Evolutionary conservation across 148 eudicot genomes (phyloP), one percentile per base, ranked within the genome.

Genomic region (Nepenthes gracilis): DNA sequence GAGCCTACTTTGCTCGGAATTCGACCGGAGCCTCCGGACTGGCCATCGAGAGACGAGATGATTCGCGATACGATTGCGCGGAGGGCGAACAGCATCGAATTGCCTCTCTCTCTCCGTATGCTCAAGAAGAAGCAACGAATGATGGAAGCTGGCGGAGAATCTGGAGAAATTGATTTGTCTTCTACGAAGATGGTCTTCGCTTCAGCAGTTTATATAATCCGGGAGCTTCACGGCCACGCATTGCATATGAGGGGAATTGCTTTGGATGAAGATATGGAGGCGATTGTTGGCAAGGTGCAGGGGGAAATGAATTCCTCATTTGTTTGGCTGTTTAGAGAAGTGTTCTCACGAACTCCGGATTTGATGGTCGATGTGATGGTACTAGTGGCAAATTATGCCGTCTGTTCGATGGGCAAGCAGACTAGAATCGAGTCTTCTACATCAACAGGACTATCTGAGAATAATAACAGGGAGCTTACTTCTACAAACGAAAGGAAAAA

Each of bases 41-140:
- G 96, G 96, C 84, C 88, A 0, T 91, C 81, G 12, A 67, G 83
- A 12, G 88, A 82, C n/a, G 81, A 69, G 7, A 23, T 81, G 49
- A 64, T 73, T 33, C 64, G 77, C 13, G 83, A 74, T 9, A 67
- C 56, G 14, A 61, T 85, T 33, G 91, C 88, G 12, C 57, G 80
- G 1, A 70, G 76, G 58, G 88, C 85, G 0, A 88, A 65, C 52
- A 76, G 88, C 32, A 55, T 77, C 33, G 91, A 83, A 11, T 55
- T 88, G 4, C 91, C 96, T 1, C 51, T 85, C 8, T 88, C 96
- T 2, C 81, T 88, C 5, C 59, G 86, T 34, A 80, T 88, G 70
- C 75, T 88, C 33, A 75, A 81, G 45, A 78, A 79, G 83, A 88
- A 79, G 63, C 72, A 72, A 35, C 14, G 53, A 67, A 35, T 53